Percentiles rank a stretch among this genome's conserved stretches.
Evolutionary conservation across 2,329 filamentous ascomycete species (phyloP).

Genomic region (Xylaria sp.): DNA sequence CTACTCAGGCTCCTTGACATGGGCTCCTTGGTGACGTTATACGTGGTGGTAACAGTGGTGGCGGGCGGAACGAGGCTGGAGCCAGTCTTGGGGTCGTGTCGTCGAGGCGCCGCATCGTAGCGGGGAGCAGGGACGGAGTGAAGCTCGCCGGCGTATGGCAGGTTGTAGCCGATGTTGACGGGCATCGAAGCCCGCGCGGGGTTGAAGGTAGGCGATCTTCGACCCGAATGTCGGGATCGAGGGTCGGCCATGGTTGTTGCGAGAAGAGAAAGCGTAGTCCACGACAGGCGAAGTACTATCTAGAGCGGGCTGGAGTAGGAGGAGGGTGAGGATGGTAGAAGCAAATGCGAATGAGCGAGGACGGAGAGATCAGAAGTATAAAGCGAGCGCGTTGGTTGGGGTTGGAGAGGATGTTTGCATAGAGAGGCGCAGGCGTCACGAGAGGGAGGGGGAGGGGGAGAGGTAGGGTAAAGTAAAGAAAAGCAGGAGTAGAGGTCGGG

Average conservation of each 20-base stretch:
- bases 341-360: no score
- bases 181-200: slow-evolving; percentile 62
- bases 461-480: no score
- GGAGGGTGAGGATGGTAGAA: no score
- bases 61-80: slow-evolving; percentile 41
- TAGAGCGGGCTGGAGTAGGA: no score
- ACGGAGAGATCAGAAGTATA: no score
- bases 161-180: slow-evolving; percentile 55
- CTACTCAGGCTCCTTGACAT: slow-evolving; percentile 51
- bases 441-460: no score
- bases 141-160: slow-evolving; percentile 58
- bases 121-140: slow-evolving; percentile 56
- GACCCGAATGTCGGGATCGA: slow-evolving; percentile 52
- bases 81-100: slow-evolving; percentile 41
- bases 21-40: slow-evolving; percentile 61
- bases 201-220: slow-evolving; percentile 53
- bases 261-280: background rate
- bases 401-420: no score
- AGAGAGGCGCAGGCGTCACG: no score
- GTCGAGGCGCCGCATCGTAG: slow-evolving; percentile 44
- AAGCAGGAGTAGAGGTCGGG: background rate
- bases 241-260: slow-evolving; percentile 52
- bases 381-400: no score
- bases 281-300: no score
- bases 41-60: slow-evolving; percentile 61